These are phyloP conservation scores for Diphasiastrum complanatum DNA, from an alignment of 83 land plant genomes.

Conservation along the genomic window DNA sequence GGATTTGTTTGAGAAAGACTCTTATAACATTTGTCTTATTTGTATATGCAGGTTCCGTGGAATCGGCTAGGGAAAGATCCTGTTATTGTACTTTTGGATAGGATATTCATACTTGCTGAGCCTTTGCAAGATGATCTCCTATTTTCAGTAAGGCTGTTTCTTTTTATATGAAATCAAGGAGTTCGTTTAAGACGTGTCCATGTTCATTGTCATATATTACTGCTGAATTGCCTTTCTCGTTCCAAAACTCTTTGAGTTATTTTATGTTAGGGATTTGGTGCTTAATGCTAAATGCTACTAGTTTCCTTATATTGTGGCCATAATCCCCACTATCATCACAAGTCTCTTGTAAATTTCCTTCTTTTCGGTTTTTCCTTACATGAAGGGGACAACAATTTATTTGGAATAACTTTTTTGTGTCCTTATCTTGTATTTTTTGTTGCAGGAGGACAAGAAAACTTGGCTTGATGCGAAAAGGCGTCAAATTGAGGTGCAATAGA, in stretches of 20 bases:
- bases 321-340: too few relatives aligned
- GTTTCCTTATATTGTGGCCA: too few relatives aligned
- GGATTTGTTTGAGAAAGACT: too few relatives aligned
- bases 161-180: not conserved
- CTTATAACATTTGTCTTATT: conserved; percentile 8
- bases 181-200: not conserved
- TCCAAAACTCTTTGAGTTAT: too few relatives aligned
- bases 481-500: conserved; percentile 68
- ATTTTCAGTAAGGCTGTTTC: conserved; percentile 39
- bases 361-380: too few relatives aligned
- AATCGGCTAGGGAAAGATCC: conserved; percentile 97
- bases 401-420: conserved; percentile 3
- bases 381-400: too few relatives aligned
- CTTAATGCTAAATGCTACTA: too few relatives aligned
- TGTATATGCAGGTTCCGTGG: conserved; percentile 81
- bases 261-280: too few relatives aligned
- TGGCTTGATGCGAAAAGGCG: conserved; percentile 83
- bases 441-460: conserved; percentile 63
- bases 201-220: not conserved
- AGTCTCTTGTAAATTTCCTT: too few relatives aligned
- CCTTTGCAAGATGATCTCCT: conserved; percentile 66
- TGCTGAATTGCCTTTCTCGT: not conserved
- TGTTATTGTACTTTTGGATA: conserved; percentile 89
- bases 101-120: conserved; percentile 88
- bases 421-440: conserved; percentile 8